Evolutionary conservation across 257 asterid genomes (phyloP).

Genomic region (Rhazya stricta): DNA sequence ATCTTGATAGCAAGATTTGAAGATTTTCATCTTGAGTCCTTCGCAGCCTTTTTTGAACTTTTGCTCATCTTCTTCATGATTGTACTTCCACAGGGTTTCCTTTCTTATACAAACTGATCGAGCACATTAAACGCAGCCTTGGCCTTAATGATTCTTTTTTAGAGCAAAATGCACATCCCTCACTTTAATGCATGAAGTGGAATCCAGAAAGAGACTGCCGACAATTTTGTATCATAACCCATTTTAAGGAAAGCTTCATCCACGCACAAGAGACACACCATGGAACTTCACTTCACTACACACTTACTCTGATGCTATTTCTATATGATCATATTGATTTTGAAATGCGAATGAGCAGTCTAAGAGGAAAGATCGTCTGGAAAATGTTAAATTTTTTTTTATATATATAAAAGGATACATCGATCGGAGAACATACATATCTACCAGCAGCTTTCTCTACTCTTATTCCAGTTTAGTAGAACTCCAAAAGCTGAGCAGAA

Average conservation of each 20-base stretch:
- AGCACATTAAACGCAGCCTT: background rate
- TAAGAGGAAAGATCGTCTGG: background rate
- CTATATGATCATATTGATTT: background rate
- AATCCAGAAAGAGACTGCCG: background rate
- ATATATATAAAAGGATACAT: background rate
- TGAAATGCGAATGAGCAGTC: background rate
- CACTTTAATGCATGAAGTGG: background rate
- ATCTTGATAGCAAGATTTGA: background rate
- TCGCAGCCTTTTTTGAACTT: conserved; percentile 9
- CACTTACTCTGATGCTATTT: background rate
- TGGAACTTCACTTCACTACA: background rate
- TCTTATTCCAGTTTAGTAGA: conserved; percentile 19
- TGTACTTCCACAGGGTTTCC: conserved; percentile 2
- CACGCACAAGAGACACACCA: background rate
- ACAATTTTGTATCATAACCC: background rate
- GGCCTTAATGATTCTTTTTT: conserved; percentile 8
- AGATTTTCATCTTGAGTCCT: conserved; percentile 3
- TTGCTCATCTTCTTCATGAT: background rate
- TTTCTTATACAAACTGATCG: background rate
- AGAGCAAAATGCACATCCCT: conserved; percentile 6
- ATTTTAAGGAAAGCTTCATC: background rate
- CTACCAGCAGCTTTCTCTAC: background rate
- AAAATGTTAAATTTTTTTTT: background rate
- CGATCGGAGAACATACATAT: background rate
- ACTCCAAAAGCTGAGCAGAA: conserved; percentile 2